Percentiles rank a stretch among this genome's conserved stretches.
phyloP scores from a whole-genome alignment of 2,329 filamentous ascomycete species.

The Madurella mycetomatis region DNA sequence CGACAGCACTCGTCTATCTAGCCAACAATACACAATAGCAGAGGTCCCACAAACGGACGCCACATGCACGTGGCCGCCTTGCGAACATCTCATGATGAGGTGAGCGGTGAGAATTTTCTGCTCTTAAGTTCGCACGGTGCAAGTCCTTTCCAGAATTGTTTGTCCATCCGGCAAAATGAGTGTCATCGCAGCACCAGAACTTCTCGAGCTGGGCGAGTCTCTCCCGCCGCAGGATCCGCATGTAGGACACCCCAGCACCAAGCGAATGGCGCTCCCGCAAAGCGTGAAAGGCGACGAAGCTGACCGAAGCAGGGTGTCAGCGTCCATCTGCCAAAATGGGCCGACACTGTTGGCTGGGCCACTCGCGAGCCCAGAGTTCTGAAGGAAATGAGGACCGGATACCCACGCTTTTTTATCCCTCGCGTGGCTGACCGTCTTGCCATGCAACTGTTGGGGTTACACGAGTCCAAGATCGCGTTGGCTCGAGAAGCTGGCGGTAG shows the following conservation, averaged over 20 bases:
- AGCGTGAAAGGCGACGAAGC: too few species aligned
- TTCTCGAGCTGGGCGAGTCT: constrained; percentile 1
- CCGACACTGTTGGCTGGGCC: constrained; percentile 24
- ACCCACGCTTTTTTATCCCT: constrained; percentile 24
- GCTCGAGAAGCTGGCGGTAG: not conserved
- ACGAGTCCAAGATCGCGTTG: not conserved
- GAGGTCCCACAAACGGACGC: too few species aligned
- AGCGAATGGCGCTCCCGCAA: not conserved
- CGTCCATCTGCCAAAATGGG: constrained; percentile 24
- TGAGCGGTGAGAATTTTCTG: too few species aligned
- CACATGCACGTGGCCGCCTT: too few species aligned
- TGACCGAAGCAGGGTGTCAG: constrained; percentile 20
- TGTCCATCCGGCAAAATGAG: not conserved
- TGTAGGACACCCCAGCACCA: constrained; percentile 1
- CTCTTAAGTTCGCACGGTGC: too few species aligned
- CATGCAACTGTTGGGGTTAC: not conserved
- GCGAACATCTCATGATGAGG: too few species aligned
- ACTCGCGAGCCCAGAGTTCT: constrained; percentile 16
- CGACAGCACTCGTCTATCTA: too few species aligned
- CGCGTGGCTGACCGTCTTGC: constrained; percentile 13
- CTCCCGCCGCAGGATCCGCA: constrained; percentile 13
- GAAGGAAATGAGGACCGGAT: constrained; percentile 20
- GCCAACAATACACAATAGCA: too few species aligned
- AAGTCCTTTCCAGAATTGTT: too few species aligned
- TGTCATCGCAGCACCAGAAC: constrained; percentile 6